Evolutionary conservation across 441 rosid species (phyloP).

Genomic region (Croton setiger): DNA sequence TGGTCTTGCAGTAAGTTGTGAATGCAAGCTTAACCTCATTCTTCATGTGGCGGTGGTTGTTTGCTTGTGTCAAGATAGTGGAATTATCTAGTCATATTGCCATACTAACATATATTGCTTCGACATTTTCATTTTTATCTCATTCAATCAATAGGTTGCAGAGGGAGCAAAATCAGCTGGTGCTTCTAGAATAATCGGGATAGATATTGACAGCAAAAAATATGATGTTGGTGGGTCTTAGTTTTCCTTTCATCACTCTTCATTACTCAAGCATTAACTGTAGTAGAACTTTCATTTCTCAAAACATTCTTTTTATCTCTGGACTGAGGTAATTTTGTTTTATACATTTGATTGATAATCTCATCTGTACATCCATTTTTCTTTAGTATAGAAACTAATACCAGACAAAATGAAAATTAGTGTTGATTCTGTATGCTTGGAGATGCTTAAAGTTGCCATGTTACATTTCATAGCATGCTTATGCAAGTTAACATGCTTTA

Average conservation of each 20-base stretch:
- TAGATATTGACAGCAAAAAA: slow-evolving; percentile 83
- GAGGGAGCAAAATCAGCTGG: slow-evolving; percentile 96
- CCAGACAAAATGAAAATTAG: background rate
- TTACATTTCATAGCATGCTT: background rate
- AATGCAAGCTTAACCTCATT: slow-evolving; percentile 5
- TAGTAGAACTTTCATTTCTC: background rate
- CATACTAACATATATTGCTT: background rate
- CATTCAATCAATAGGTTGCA: slow-evolving; percentile 58
- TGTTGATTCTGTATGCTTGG: background rate
- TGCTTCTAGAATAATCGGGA: slow-evolving; percentile 86
- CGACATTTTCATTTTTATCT: background rate
- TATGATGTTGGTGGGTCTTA: slow-evolving; percentile 49
- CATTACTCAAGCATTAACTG: background rate
- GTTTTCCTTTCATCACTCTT: slow-evolving; percentile 3
- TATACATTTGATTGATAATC: background rate
- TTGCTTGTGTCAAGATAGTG: background rate
- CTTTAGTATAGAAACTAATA: background rate
- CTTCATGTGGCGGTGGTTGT: background rate
- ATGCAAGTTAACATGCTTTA: too few relatives aligned
- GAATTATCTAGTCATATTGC: background rate
- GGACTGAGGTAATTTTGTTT: slow-evolving; percentile 1
- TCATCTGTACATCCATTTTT: background rate
- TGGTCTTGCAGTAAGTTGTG: slow-evolving; percentile 80
- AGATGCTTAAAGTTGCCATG: background rate
- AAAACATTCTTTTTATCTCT: background rate